phyloP scores from a whole-genome alignment of 108 stramenopile genomes.

The Skeletonema grethae region DNA sequence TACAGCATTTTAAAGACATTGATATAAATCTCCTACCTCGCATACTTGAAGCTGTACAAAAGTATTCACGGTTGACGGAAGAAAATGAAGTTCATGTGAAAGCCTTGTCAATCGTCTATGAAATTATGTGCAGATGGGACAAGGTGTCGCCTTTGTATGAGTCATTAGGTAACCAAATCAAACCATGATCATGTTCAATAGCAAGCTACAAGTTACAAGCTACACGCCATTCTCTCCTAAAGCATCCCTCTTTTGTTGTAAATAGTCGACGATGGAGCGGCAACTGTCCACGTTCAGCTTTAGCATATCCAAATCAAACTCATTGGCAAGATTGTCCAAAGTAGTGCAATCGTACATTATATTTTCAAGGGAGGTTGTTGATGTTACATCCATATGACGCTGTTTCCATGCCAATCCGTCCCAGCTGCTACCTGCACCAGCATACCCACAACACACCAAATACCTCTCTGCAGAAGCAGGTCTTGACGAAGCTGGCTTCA shows the following conservation, averaged over 20 bases:
- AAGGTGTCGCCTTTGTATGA: neutral
- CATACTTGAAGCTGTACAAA: neutral
- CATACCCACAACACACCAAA: conserved; percentile 66
- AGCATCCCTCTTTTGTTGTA: neutral
- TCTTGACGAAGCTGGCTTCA: conserved; percentile 83
- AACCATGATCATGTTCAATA: no score
- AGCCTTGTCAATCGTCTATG: neutral
- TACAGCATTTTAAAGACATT: neutral
- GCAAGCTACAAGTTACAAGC: no score
- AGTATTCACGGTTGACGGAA: neutral
- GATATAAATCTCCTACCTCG: neutral
- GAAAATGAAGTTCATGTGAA: neutral
- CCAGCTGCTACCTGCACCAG: conserved; percentile 41
- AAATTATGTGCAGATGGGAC: neutral
- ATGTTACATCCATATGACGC: conserved; percentile 19
- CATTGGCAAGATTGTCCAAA: conserved; percentile 34
- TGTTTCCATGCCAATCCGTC: conserved; percentile 66
- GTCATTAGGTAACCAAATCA: neutral
- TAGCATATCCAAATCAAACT: conserved; percentile 56
- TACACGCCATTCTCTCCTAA: neutral
- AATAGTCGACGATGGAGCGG: neutral
- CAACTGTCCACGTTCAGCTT: conserved; percentile 45
- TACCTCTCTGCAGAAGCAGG: conserved; percentile 90
- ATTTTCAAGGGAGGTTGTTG: neutral
- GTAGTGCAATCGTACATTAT: neutral